A percentile compares a stretch with the other conserved stretches of the same genome.
These are phyloP conservation scores for Leersia perrieri DNA, from an alignment of 176 grass and related monocot species.

Conservation along the genomic window DNA sequence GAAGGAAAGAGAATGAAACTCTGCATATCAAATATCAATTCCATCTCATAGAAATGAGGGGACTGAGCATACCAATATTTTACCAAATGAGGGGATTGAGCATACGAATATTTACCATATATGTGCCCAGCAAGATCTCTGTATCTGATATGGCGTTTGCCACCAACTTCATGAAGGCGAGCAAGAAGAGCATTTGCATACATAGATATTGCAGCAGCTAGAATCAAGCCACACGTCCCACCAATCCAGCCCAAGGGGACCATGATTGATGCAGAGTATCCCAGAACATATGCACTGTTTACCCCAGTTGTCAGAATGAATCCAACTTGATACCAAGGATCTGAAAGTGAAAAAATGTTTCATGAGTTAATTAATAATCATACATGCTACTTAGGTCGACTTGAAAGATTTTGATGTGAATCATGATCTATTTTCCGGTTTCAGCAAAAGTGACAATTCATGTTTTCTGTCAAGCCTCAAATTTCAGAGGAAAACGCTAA, in stretches of 20 bases:
- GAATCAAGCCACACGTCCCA: slow-evolving; percentile 52
- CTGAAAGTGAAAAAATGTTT: slow-evolving; percentile 23
- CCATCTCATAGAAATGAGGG: background rate
- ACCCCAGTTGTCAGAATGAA: slow-evolving; percentile 73
- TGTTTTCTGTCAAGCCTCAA: background rate
- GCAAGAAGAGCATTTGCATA: slow-evolving; percentile 67
- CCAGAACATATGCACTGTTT: slow-evolving; percentile 72
- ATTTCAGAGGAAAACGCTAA: background rate
- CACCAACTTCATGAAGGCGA: slow-evolving; percentile 58
- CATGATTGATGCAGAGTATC: slow-evolving; percentile 68
- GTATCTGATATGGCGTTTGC: slow-evolving; percentile 78
- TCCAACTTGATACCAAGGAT: slow-evolving; percentile 78
- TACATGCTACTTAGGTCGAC: background rate
- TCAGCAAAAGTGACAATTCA: background rate
- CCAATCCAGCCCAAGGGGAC: slow-evolving; percentile 61
- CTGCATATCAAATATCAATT: background rate
- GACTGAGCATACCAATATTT: background rate
- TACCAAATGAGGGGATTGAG: background rate
- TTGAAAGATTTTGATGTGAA: background rate
- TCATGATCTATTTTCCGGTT: background rate
- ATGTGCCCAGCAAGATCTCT: slow-evolving; percentile 73
- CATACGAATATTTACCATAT: slow-evolving; percentile 37
- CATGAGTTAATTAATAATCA: background rate
- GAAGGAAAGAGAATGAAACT: background rate
- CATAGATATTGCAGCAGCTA: slow-evolving; percentile 63